phyloP scores from a whole-genome alignment of 2,329 filamentous ascomycete genomes.

The Sordariomycetes sp. region DNA sequence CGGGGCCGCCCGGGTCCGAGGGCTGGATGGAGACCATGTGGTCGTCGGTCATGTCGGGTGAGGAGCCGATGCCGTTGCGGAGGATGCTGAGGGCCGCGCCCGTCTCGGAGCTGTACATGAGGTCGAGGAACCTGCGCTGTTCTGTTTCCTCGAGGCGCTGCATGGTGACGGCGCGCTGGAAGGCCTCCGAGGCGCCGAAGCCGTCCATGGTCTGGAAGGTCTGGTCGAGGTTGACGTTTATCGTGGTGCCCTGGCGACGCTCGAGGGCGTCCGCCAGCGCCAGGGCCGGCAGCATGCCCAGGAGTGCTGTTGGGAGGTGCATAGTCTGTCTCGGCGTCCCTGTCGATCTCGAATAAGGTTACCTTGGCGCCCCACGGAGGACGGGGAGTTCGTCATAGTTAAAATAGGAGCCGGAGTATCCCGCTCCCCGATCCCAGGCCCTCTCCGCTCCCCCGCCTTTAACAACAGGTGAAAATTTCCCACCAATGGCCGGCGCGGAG shows the following conservation, averaged over 20 bases:
- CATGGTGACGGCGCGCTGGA: constrained; percentile 28
- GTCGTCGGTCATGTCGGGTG: constrained; percentile 11
- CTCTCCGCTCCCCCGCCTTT: no score
- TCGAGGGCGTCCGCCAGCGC: neutral
- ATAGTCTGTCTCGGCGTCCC: neutral
- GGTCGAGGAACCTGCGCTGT: constrained; percentile 26
- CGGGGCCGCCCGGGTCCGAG: constrained; percentile 28
- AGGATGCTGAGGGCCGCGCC: constrained; percentile 39
- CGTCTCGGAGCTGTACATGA: constrained; percentile 29
- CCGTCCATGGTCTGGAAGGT: constrained; percentile 27
- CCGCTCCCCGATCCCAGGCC: neutral
- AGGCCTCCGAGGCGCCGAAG: constrained; percentile 37
- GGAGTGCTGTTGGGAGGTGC: neutral
- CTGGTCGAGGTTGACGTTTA: constrained; percentile 1
- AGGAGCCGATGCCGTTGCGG: constrained; percentile 34
- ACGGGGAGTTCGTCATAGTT: neutral
- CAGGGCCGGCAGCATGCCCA: neutral
- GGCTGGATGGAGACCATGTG: constrained; percentile 22
- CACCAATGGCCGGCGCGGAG: no score
- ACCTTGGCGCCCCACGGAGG: neutral
- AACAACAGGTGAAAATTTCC: no score
- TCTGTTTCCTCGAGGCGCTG: constrained; percentile 18
- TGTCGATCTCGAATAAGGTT: neutral
- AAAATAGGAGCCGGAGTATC: neutral
- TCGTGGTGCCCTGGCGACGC: neutral